Evolutionary conservation across 2,329 filamentous ascomycete genomes (phyloP).

Genomic region (Arachnomyces sp.): DNA sequence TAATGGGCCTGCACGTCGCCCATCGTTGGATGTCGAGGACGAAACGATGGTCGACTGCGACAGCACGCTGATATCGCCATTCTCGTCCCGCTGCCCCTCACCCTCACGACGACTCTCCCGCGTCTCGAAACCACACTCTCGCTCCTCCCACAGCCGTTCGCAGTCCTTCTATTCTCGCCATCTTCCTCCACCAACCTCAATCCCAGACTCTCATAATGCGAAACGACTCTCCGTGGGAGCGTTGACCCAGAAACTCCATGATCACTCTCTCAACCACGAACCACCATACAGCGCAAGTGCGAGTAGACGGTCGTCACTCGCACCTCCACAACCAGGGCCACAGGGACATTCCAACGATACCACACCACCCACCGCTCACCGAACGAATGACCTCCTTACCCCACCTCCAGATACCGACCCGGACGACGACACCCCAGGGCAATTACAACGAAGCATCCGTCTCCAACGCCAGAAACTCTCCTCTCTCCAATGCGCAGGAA

Average conservation of each 20-base stretch:
- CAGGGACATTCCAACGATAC: slow-evolving; percentile 4
- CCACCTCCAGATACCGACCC: background rate
- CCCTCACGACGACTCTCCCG: slow-evolving; percentile 23
- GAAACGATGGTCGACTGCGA: slow-evolving; percentile 30
- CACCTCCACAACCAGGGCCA: background rate
- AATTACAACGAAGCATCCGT: slow-evolving; percentile 19
- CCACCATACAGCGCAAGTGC: slow-evolving; percentile 9
- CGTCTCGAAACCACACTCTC: slow-evolving; percentile 20
- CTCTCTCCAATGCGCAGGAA: slow-evolving; percentile 31
- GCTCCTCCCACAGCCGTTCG: slow-evolving; percentile 22
- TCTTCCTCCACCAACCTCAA: slow-evolving; percentile 36
- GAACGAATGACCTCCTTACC: slow-evolving; percentile 1
- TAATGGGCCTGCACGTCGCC: slow-evolving; percentile 17
- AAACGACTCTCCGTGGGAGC: slow-evolving; percentile 33
- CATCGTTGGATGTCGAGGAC: slow-evolving; percentile 26
- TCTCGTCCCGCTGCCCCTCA: slow-evolving; percentile 37
- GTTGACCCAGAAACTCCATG: slow-evolving; percentile 33
- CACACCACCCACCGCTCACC: slow-evolving; percentile 3
- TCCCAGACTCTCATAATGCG: slow-evolving; percentile 34
- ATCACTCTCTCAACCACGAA: slow-evolving; percentile 29
- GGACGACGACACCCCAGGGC: background rate
- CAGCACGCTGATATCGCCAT: slow-evolving; percentile 31
- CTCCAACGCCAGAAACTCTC: slow-evolving; percentile 33
- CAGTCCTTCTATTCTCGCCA: slow-evolving; percentile 28
- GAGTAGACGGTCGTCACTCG: slow-evolving; percentile 1